Percentiles rank a stretch among this genome's conserved stretches.
These are phyloP conservation scores for Penicillium salamii DNA, from an alignment of 495 filamentous ascomycete species.

Conservation along the genomic window DNA sequence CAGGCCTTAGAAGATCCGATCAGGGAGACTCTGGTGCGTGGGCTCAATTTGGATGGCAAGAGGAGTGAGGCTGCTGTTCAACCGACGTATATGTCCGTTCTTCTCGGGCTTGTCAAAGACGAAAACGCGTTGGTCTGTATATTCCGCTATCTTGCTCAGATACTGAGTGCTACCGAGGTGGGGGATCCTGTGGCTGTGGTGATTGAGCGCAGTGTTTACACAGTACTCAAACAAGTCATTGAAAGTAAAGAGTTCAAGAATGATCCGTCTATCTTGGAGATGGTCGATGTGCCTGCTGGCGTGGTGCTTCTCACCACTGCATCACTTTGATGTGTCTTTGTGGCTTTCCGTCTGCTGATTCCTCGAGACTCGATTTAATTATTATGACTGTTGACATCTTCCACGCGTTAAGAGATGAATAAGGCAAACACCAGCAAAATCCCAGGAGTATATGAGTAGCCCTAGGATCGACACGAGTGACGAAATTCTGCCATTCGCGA, in stretches of 20 bases:
- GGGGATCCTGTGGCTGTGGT: constrained; percentile 9
- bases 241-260: constrained; percentile 14
- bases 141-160: constrained; percentile 11
- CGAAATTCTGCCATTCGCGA: too few relatives aligned
- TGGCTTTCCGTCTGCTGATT: not conserved
- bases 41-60: constrained; percentile 32
- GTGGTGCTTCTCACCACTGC: constrained; percentile 5
- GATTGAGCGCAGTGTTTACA: constrained; percentile 17
- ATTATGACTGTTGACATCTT: too few relatives aligned
- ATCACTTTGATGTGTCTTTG: not conserved
- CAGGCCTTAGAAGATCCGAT: constrained; percentile 15
- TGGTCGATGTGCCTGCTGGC: constrained; percentile 13
- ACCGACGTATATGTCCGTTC: constrained; percentile 34
- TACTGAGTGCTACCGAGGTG: constrained; percentile 9
- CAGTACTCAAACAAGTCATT: constrained; percentile 13
- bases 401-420: too few relatives aligned
- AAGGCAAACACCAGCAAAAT: too few relatives aligned
- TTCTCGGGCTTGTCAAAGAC: constrained; percentile 16
- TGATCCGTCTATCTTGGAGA: constrained; percentile 17
- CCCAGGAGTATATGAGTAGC: too few relatives aligned
- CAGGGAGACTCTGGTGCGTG: constrained; percentile 14
- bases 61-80: constrained; percentile 28
- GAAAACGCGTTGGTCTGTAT: not conserved
- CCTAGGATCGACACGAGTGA: too few relatives aligned
- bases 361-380: too few relatives aligned